Base-by-base conservation (phyloP, 495 filamentous ascomycete genomes). In the Neurospora sublineolata region DNA sequence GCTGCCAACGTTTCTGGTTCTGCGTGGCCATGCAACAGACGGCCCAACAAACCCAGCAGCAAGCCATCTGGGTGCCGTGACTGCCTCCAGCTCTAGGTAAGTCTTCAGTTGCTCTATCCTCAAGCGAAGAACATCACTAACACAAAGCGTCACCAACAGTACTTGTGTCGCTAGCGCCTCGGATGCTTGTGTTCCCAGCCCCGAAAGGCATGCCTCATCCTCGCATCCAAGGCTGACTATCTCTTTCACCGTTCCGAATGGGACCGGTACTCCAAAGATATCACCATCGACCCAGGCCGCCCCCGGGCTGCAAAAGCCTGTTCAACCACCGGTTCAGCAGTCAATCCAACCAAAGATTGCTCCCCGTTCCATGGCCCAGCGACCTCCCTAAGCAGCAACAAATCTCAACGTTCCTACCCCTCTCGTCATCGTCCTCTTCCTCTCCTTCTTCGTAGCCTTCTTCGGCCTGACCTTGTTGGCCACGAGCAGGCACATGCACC, bases 11-110 rank as follows among this genome's bases (percentile, higher is more conserved):
- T 18, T 52, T n/a, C 41, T 33, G 52, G 27, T 18, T 33, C 14
- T 27, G 27, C 52, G 18, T 18, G 75, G 86, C 86, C 11, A 88
- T 88, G 86, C 86, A 60, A 23, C 23, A 87, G 72, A 79, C 83
- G 74, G 73, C 74, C n/a, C 82, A 86, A 69, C 78, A 82, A 64
- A 73, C 77, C 60, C 78, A 76, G 64, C 74, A 77, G 64, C 79
- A 78, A 60, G 77, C 74, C 39, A 79, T 79, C n/a, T n/a, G n/a
- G 7, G 37, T 37, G 37, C 37, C 8, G 37, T 38, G 3, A 38
- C 37, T 11, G 37, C 37, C 11, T 38, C 10, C 37, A 38, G 37
- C 37, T 38, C 37, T 38, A 11, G 10, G 37, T 38, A 38, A 38
- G 11, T 11, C 37, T 38, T 38, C 2, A 38, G 11, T 12, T 38